Percentiles rank a stretch among this genome's conserved stretches.
Evolutionary conservation across 495 filamentous ascomycete species (phyloP).

Genomic region (Filosporella fistucella): DNA sequence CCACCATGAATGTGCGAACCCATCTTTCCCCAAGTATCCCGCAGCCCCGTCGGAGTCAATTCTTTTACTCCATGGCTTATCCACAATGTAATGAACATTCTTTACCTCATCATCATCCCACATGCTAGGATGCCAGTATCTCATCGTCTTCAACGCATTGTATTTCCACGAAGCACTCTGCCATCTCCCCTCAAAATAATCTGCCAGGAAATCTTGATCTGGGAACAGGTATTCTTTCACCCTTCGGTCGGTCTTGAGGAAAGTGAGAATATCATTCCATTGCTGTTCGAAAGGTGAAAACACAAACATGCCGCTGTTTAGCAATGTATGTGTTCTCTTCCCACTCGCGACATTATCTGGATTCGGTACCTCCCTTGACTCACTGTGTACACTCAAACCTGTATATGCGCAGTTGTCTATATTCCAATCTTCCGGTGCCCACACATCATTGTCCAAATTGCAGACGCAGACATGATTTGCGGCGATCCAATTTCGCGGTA

Average conservation of each 20-base stretch:
- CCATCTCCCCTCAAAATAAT: slow-evolving; percentile 41
- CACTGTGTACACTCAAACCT: slow-evolving; percentile 29
- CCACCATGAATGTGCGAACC: slow-evolving; percentile 9
- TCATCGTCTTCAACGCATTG: slow-evolving; percentile 50
- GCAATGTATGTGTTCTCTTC: slow-evolving; percentile 28
- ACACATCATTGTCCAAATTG: slow-evolving; percentile 39
- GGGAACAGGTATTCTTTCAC: slow-evolving; percentile 40
- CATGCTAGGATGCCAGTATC: slow-evolving; percentile 46
- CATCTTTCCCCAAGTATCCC: slow-evolving; percentile 30
- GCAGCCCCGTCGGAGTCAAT: slow-evolving; percentile 36
- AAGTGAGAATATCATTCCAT: slow-evolving; percentile 32
- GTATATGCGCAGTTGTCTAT: slow-evolving; percentile 46
- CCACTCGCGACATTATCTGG: slow-evolving; percentile 14
- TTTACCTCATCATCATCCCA: slow-evolving; percentile 47
- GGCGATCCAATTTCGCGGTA: slow-evolving; percentile 36
- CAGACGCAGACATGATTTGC: slow-evolving; percentile 50
- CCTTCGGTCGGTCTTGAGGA: slow-evolving; percentile 30
- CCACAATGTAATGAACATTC: slow-evolving; percentile 50
- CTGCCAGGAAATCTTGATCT: slow-evolving; percentile 48
- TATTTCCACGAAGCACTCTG: slow-evolving; percentile 40
- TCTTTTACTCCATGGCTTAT: slow-evolving; percentile 50
- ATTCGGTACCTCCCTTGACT: slow-evolving; percentile 22
- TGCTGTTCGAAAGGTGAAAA: slow-evolving; percentile 31
- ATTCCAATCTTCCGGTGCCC: slow-evolving; percentile 44
- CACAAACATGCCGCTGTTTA: slow-evolving; percentile 38